Evolutionary conservation across 331 rosid genomes (phyloP).

Genomic region (Spiraea crenata): DNA sequence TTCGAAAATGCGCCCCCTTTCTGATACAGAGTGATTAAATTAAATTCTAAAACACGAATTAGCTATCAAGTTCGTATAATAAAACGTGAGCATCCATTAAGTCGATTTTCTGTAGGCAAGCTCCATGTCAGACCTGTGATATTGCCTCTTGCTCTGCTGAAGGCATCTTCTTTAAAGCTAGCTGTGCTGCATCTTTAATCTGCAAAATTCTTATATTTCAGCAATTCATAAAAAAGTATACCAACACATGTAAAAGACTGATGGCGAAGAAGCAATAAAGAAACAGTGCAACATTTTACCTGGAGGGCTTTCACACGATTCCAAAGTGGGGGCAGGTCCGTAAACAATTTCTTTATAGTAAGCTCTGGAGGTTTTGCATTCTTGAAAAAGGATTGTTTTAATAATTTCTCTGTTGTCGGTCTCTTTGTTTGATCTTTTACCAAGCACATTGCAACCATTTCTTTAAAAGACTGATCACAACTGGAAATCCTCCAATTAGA

Average conservation of each 20-base stretch:
- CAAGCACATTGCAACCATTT: constrained; percentile 99
- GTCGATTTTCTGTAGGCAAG: background rate
- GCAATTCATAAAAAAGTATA: constrained; percentile 24
- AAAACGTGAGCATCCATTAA: constrained; percentile 4
- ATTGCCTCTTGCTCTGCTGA: constrained; percentile 98
- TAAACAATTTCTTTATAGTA: constrained; percentile 81
- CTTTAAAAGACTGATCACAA: constrained; percentile 99
- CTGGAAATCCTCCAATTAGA: constrained; percentile 97
- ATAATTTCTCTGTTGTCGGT: constrained; percentile 85
- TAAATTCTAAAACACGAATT: background rate
- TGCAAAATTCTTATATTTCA: constrained; percentile 45
- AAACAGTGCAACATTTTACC: constrained; percentile 47
- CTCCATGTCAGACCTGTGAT: constrained; percentile 61
- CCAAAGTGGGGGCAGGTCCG: constrained; percentile 91
- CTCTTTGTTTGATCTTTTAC: constrained; percentile 98
- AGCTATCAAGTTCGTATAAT: background rate
- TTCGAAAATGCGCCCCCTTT: constrained; percentile 57
- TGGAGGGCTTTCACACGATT: constrained; percentile 93
- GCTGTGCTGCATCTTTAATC: constrained; percentile 95
- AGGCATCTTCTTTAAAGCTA: constrained; percentile 94
- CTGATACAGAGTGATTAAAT: constrained; percentile 57
- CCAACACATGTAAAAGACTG: constrained; percentile 16
- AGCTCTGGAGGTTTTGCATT: constrained; percentile 83
- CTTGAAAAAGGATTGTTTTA: constrained; percentile 90
- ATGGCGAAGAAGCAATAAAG: constrained; percentile 18